A percentile compares a stretch with the other conserved stretches of the same genome.
Evolutionary conservation across 768 basidiomycete species (phyloP).

Genomic region (Dioszegia hungarica): DNA sequence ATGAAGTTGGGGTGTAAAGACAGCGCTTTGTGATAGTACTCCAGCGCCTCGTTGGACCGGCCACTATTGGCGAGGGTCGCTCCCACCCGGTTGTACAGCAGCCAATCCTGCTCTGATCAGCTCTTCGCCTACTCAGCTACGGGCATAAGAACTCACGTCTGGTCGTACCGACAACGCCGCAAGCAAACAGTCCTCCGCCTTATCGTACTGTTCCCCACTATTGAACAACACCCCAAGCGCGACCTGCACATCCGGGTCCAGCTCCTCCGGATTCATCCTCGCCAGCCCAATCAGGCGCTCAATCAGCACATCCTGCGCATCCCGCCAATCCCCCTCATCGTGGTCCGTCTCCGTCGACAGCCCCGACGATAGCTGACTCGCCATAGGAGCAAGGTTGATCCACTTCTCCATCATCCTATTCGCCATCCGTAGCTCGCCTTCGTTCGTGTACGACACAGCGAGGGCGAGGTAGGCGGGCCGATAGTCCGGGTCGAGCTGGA

Average conservation of each 20-base stretch:
- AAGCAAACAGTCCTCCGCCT: conserved; percentile 89
- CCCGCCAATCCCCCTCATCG: conserved; percentile 8
- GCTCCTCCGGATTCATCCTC: conserved; percentile 56
- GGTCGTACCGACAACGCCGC: conserved; percentile 82
- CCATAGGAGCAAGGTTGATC: conserved; percentile 53
- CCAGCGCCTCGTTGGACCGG: conserved; percentile 79
- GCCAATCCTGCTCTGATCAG: conserved; percentile 62
- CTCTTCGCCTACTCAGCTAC: not conserved
- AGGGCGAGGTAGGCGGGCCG: conserved; percentile 76
- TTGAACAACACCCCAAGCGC: conserved; percentile 90
- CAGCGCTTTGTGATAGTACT: conserved; percentile 78
- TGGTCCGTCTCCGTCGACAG: not conserved
- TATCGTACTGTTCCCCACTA: conserved; percentile 86
- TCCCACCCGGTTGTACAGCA: conserved; percentile 91
- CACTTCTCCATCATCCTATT: conserved; percentile 79
- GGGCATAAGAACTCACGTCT: conserved; percentile 57
- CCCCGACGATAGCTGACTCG: conserved; percentile 1
- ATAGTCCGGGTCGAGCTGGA: conserved; percentile 72
- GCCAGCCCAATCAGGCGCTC: conserved; percentile 79
- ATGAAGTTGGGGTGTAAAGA: conserved; percentile 93
- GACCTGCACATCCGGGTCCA: conserved; percentile 93
- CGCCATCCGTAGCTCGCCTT: conserved; percentile 67
- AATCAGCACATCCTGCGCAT: conserved; percentile 55
- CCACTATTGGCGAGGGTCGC: conserved; percentile 90
- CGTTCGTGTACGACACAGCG: conserved; percentile 85